These are phyloP conservation scores for Penicillium sp. DNA, from an alignment of 2,329 filamentous ascomycete genomes.

Conservation along the genomic window DNA sequence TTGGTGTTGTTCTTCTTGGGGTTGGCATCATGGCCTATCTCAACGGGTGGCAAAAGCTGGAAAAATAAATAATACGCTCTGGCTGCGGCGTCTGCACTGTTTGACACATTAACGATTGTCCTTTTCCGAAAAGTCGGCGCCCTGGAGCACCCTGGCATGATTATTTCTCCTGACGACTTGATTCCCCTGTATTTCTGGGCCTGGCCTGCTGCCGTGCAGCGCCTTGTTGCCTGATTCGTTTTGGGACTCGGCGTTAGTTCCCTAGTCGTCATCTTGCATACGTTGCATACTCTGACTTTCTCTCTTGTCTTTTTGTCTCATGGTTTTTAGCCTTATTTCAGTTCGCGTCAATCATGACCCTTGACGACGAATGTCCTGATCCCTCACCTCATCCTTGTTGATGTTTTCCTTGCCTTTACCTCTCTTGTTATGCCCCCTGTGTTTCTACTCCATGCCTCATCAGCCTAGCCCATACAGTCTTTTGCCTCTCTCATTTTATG, in stretches of 20 bases:
- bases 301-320: conserved; percentile 18
- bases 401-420: conserved; percentile 12
- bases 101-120: conserved; percentile 12
- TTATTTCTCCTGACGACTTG: conserved; percentile 11
- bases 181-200: conserved; percentile 14
- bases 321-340: conserved; percentile 12
- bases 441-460: conserved; percentile 15
- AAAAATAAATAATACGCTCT: conserved; percentile 37
- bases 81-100: conserved; percentile 2
- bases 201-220: conserved; percentile 5
- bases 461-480: conserved; percentile 21
- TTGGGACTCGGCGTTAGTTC: conserved; percentile 20
- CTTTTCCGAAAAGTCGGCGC: conserved; percentile 15
- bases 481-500: conserved; percentile 17
- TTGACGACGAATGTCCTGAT: conserved; percentile 22
- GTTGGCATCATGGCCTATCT: conserved; percentile 85
- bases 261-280: conserved; percentile 18
- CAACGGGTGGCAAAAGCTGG: conserved; percentile 72
- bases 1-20: conserved; percentile 77
- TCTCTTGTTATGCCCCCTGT: conserved; percentile 8
- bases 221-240: conserved; percentile 9
- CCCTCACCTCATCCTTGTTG: conserved; percentile 5
- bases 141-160: conserved; percentile 17
- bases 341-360: conserved; percentile 25
- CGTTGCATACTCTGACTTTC: conserved; percentile 21